Percentiles rank a stretch among this genome's conserved stretches.
Conservation (phyloP, 805 yeast species). For the Ogataea philodendri region DNA sequence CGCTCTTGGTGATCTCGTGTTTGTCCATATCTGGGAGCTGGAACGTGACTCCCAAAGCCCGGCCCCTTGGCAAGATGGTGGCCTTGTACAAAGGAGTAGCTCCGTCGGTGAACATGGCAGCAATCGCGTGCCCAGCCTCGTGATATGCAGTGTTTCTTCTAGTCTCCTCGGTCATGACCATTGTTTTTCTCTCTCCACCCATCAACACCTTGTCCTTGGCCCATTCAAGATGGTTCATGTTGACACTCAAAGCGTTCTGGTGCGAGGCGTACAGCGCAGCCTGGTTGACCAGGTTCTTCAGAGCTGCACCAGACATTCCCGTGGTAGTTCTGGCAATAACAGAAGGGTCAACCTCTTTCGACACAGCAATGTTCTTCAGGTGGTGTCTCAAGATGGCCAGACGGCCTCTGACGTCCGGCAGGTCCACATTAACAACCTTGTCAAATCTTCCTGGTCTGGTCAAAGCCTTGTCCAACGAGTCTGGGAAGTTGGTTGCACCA, state of each 20-base stretch:
- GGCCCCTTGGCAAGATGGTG: slow-evolving; percentile 93
- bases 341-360: slow-evolving; percentile 82
- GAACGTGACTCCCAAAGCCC: slow-evolving; percentile 95
- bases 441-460: slow-evolving; percentile 99
- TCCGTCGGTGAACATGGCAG: slow-evolving; percentile 92
- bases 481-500: slow-evolving; percentile 99
- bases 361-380: slow-evolving; percentile 83
- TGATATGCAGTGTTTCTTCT: slow-evolving; percentile 94
- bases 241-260: slow-evolving; percentile 83
- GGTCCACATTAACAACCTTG: slow-evolving; percentile 88
- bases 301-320: slow-evolving; percentile 97
- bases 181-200: slow-evolving; percentile 97
- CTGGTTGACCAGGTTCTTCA: slow-evolving; percentile 93
- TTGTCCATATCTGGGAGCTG: slow-evolving; percentile 98
- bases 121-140: slow-evolving; percentile 99
- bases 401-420: slow-evolving; percentile 98
- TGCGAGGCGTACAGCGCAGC: slow-evolving; percentile 98
- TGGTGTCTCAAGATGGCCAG: slow-evolving; percentile 88
- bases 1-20: slow-evolving; percentile 85
- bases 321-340: slow-evolving; percentile 96
- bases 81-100: slow-evolving; percentile 97
- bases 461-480: slow-evolving; percentile 91
- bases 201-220: slow-evolving; percentile 96
- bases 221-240: slow-evolving; percentile 94
- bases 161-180: slow-evolving; percentile 96